A percentile compares a stretch with the other conserved stretches of the same genome.
These are phyloP conservation scores for Rhynchospora breviuscula DNA, from an alignment of 176 grass and related monocot species.

Conservation along the genomic window DNA sequence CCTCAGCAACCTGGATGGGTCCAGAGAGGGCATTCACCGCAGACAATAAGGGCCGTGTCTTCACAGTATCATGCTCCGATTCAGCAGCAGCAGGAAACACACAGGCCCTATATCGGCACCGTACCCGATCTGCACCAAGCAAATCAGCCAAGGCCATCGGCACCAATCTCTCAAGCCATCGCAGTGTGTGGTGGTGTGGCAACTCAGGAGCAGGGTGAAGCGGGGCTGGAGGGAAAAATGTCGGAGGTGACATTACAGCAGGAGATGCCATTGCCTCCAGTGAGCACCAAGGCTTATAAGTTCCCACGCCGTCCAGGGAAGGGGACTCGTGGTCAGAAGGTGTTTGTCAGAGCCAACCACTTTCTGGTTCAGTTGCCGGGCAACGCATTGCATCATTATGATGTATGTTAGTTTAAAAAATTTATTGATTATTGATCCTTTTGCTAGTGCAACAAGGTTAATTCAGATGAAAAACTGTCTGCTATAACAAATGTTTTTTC, in stretches of 20 bases:
- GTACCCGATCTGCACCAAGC: conserved; percentile 17
- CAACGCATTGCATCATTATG: conserved; percentile 51
- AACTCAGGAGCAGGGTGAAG: background rate
- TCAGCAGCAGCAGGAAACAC: background rate
- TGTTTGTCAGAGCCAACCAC: conserved; percentile 48
- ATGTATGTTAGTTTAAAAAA: conserved; percentile 22
- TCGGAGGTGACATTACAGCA: conserved; percentile 8
- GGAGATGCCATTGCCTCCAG: background rate
- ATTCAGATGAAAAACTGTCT: background rate
- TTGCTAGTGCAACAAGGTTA: background rate
- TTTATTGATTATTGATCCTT: background rate
- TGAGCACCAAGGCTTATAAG: background rate
- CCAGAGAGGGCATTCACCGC: too few species aligned
- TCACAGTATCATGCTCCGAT: background rate
- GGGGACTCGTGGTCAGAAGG: background rate
- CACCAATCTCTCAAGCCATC: conserved; percentile 12
- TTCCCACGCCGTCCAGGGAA: conserved; percentile 40
- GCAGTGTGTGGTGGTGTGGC: background rate
- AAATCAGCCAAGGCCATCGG: too few species aligned
- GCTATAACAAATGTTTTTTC: background rate
- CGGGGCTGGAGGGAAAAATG: conserved; percentile 14
- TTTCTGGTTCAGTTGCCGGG: conserved; percentile 53
- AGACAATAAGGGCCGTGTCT: background rate
- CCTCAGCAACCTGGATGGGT: background rate
- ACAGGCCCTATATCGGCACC: background rate